Percentiles rank a stretch among this genome's conserved stretches.
Evolutionary conservation across 2,329 filamentous ascomycete genomes (phyloP).

Genomic region (Pyricularia sp.): DNA sequence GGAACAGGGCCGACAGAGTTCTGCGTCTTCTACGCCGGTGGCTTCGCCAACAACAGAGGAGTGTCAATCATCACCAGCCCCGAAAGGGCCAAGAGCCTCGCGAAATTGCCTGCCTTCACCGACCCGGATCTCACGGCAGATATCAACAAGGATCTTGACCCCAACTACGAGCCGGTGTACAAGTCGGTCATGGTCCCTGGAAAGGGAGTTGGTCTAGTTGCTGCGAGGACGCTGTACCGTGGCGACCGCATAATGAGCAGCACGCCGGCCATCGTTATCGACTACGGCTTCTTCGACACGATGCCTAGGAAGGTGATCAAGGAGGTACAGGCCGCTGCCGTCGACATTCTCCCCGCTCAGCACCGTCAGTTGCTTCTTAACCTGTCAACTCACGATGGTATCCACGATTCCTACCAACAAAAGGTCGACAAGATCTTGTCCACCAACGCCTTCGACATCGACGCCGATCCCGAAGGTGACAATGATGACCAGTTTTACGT

Average conservation of each 20-base stretch:
- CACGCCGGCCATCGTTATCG: conserved; percentile 24
- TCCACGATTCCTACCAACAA: conserved; percentile 12
- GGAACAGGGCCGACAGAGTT: conserved; percentile 9
- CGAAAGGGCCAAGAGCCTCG: conserved; percentile 15
- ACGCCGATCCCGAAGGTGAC: conserved; percentile 15
- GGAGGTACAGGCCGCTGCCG: conserved; percentile 18
- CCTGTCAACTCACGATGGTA: conserved; percentile 21
- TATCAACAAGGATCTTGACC: conserved; percentile 16
- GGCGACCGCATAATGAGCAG: conserved; percentile 25
- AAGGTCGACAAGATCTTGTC: conserved; percentile 21
- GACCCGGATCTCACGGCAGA: conserved; percentile 10
- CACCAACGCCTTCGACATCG: conserved; percentile 27
- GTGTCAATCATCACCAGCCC: conserved; percentile 24
- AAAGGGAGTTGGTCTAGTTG: conserved; percentile 25
- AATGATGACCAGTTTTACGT: conserved; percentile 18
- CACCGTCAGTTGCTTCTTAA: conserved; percentile 20
- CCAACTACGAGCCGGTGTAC: conserved; percentile 13
- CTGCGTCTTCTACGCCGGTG: conserved; percentile 22
- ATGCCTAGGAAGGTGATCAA: conserved; percentile 14
- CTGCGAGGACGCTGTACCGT: conserved; percentile 18
- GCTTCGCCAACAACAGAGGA: conserved; percentile 23
- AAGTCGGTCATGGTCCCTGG: conserved; percentile 22
- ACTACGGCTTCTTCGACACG: conserved; percentile 22
- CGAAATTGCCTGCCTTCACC: conserved; percentile 15
- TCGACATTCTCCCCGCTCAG: conserved; percentile 16